Percentiles rank a stretch among this genome's conserved stretches.
Conservation (phyloP, 192 early-diverging fungal genomes). For the Chytriomyces sp. region DNA sequence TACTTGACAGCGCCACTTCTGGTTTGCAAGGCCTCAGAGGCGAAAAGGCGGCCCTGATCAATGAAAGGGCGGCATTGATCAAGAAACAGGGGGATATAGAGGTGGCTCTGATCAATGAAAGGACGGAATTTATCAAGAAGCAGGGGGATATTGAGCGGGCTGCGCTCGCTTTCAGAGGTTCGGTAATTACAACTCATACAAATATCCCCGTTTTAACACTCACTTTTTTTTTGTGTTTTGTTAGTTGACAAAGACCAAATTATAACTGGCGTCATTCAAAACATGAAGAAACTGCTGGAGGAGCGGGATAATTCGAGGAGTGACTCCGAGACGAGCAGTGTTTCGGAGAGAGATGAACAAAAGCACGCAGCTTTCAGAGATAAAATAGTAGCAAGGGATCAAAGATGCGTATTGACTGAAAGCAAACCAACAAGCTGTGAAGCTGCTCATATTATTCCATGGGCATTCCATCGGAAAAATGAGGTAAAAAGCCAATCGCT, state of each 20-base stretch:
- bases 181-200: not conserved
- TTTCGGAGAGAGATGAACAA: not conserved
- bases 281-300: not conserved
- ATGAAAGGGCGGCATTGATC: no score
- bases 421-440: not conserved
- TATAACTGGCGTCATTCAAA: not conserved
- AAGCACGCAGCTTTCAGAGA: not conserved
- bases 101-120: not conserved
- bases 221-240: no score
- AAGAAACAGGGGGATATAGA: no score
- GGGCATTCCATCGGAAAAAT: not conserved
- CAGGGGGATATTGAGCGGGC: no score
- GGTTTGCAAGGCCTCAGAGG: no score
- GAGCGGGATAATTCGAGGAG: not conserved
- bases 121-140: not conserved
- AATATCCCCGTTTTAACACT: not conserved
- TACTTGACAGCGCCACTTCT: no score
- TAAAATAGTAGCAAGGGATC: not conserved
- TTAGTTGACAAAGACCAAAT: not conserved
- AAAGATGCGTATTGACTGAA: not conserved
- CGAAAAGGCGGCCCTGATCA: no score
- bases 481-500: not conserved
- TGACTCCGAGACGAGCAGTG: not conserved
- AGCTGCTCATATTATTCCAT: not conserved
- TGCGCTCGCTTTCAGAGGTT: not conserved